Percentiles rank a stretch among this genome's conserved stretches.
Conservation (phyloP, 2,329 filamentous ascomycete genomes). For the Xylariaceae sp. region DNA sequence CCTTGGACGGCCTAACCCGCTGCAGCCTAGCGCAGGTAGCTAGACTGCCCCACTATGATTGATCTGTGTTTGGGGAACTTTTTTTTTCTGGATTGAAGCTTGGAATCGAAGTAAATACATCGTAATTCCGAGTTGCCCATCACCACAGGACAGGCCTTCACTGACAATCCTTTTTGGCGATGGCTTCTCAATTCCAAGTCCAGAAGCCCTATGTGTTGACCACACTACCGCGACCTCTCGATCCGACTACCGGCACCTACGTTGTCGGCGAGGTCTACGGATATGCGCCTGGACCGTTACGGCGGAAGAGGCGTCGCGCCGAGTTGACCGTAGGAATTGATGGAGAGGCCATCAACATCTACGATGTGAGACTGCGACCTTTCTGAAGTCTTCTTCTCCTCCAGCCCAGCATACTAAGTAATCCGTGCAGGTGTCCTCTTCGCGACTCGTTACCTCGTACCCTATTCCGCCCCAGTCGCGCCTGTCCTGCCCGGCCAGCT, state of each 20-base stretch:
- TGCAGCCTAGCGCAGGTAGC: not conserved
- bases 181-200: conserved; percentile 57
- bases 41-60: conserved; percentile 17
- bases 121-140: conserved; percentile 4
- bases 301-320: conserved; percentile 54
- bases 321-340: conserved; percentile 60
- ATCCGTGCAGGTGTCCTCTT: conserved; percentile 50
- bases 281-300: conserved; percentile 52
- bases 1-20: not conserved
- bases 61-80: conserved; percentile 24
- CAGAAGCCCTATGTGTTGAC: conserved; percentile 61
- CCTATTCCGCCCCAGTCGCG: conserved; percentile 60
- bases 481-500: conserved; percentile 58
- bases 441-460: conserved; percentile 60
- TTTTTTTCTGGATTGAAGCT: conserved; percentile 23
- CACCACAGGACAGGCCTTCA: not conserved
- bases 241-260: conserved; percentile 45
- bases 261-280: conserved; percentile 58
- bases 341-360: conserved; percentile 60
- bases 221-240: conserved; percentile 53
- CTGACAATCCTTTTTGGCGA: conserved; percentile 26
- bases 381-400: not conserved
- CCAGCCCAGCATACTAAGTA: not conserved
- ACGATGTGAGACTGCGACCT: conserved; percentile 42
- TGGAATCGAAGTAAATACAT: not conserved